Evolutionary conservation across 2,329 filamentous ascomycete species (phyloP), one percentile per base, ranked within the genome.

Genomic region (Setomelanomma holmii): DNA sequence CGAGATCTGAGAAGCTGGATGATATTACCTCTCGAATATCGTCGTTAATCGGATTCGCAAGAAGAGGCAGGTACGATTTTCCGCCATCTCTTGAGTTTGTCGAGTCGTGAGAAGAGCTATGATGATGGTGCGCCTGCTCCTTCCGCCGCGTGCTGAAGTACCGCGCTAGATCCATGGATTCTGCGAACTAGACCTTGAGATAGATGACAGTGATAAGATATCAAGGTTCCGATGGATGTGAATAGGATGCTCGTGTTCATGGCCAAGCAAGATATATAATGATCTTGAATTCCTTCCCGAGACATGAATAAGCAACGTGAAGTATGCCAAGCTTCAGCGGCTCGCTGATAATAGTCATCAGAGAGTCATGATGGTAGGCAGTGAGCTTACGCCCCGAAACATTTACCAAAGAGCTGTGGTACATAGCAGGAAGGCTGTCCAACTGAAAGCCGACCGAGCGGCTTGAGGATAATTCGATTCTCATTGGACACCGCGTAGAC

Each of bases 31-130:
- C 50, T 2, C 54, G 57, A 11, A 57, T 54, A 51, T 63, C 53
- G 45, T 63, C 48, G 38, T 65, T 66, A 42, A 66, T 57, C 1
- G 63, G 61, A 8, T 53, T 59, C 11, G 60, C 60, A 7, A 66
- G 23, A 5, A 65, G 44, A 11, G 58, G 53, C 8, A 66, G 56
- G 35, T 48, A 56, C n/a, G 42, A 54, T n/a, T 54, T 45, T 1
- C 14, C 11, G 30, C 17, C 19, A 19, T 38, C 3, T 6, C 33
- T 45, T 33, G 2, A 35, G 5, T 35, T 49, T 16, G 45, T 27
- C 38, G 34, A 44, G 16, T 23, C 48, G 40, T 16, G 39, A 3
- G 20, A 41, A 16, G 20, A 23, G 21, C 39, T 20, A 14, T 41
- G 36, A 12, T 47, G 44, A 12, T 46, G 44, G 16, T 45, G 33